Evolutionary conservation across 1,284 basidiomycete genomes (phyloP).

Genomic region (Ganoderma meredithae): DNA sequence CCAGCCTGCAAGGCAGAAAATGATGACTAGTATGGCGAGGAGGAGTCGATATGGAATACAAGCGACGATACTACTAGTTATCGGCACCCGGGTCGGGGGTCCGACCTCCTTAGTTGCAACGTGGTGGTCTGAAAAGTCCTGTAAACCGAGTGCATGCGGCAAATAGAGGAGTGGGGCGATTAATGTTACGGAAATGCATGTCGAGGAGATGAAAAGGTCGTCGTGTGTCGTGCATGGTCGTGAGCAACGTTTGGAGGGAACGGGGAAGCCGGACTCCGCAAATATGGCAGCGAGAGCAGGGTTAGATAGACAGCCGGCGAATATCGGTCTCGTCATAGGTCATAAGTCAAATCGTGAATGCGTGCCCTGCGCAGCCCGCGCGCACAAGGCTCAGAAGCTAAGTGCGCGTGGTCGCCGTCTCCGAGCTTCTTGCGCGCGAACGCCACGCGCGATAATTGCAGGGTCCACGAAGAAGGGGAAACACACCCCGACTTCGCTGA

Average conservation of each 20-base stretch:
- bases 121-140: constrained; percentile 3
- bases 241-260: constrained; percentile 1
- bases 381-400: constrained; percentile 13
- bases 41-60: constrained; percentile 1
- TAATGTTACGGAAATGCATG: background rate
- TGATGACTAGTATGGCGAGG: background rate
- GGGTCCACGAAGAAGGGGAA: constrained; percentile 23
- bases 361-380: background rate
- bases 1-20: background rate
- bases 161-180: background rate
- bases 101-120: background rate
- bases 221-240: background rate
- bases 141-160: background rate
- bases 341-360: constrained; percentile 5
- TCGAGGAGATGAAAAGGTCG: background rate
- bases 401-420: constrained; percentile 15
- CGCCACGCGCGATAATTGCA: constrained; percentile 13
- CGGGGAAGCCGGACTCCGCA: background rate
- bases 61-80: background rate
- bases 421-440: constrained; percentile 22
- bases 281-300: background rate
- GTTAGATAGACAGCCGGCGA: constrained; percentile 5
- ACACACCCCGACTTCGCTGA: constrained; percentile 9
- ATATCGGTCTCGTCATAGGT: background rate
- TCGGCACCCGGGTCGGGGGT: constrained; percentile 1